These are phyloP conservation scores for Cyclaneusma minus DNA, from an alignment of 2,329 filamentous ascomycete genomes.

Conservation along the genomic window DNA sequence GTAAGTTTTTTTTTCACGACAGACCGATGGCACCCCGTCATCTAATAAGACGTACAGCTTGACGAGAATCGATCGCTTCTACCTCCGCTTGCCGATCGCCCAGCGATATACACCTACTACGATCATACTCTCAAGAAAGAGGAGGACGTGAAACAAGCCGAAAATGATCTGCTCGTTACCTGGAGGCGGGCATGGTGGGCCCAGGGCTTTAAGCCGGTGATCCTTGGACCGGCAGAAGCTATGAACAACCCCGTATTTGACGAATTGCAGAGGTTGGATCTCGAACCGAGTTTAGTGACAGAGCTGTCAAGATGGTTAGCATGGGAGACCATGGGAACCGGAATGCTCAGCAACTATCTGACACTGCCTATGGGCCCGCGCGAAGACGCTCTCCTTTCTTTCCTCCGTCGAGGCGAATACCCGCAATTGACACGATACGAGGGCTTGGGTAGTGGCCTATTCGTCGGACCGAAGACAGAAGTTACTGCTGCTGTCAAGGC, in stretches of 20 bases:
- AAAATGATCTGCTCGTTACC: conserved; percentile 64
- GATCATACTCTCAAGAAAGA: conserved; percentile 51
- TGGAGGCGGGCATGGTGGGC: conserved; percentile 96
- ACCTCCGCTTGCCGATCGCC: conserved; percentile 55
- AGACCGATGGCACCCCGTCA: not conserved
- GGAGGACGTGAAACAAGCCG: conserved; percentile 49
- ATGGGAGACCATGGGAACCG: conserved; percentile 82
- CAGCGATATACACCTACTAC: conserved; percentile 83
- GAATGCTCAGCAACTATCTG: conserved; percentile 65
- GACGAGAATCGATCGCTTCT: conserved; percentile 75
- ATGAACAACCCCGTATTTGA: conserved; percentile 69
- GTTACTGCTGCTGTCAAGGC: conserved; percentile 48
- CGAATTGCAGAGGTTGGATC: conserved; percentile 44
- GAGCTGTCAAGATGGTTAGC: conserved; percentile 79
- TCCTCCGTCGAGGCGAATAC: conserved; percentile 62
- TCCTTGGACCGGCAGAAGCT: conserved; percentile 66
- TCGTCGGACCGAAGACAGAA: conserved; percentile 51
- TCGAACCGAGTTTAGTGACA: conserved; percentile 44
- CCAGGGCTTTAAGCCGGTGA: conserved; percentile 73
- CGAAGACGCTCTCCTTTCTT: conserved; percentile 56
- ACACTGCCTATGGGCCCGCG: conserved; percentile 69
- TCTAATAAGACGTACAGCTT: conserved; percentile 27
- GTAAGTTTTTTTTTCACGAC: no score
- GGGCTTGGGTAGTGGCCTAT: conserved; percentile 53
- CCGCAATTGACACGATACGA: conserved; percentile 61